A percentile compares a stretch with the other conserved stretches of the same genome.
phyloP scores from a whole-genome alignment of 2,329 filamentous ascomycete species.

The Ceratocystiopsis minuta region DNA sequence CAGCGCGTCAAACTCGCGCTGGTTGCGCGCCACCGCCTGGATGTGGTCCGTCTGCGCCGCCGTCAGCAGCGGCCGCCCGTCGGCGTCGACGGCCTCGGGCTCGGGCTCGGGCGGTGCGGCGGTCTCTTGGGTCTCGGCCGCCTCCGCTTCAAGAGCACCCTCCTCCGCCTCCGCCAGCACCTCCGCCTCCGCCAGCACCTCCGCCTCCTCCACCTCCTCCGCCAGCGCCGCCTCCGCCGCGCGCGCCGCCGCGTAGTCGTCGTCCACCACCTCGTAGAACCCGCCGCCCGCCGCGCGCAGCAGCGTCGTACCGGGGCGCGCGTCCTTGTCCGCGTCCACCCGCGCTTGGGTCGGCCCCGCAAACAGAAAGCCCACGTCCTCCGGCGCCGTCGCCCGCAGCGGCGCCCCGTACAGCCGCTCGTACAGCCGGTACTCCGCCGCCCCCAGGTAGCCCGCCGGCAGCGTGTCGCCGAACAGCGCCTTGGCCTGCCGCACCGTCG shows the following conservation, averaged over 20 bases:
- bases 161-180: conserved; percentile 23
- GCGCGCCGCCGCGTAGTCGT: conserved; percentile 11
- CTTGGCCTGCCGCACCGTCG: conserved; percentile 50
- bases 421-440: conserved; percentile 58
- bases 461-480: conserved; percentile 61
- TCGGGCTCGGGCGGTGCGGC: too few relatives aligned
- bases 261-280: conserved; percentile 42
- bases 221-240: not conserved
- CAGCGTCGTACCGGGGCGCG: conserved; percentile 14
- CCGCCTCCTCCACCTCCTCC: too few relatives aligned
- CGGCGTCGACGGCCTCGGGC: not conserved
- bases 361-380: conserved; percentile 32
- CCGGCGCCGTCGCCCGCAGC: conserved; percentile 38
- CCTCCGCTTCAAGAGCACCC: too few relatives aligned
- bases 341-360: too few relatives aligned
- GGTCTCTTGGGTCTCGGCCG: not conserved
- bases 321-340: too few relatives aligned
- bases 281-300: conserved; percentile 38
- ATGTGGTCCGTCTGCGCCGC: conserved; percentile 24
- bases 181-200: conserved; percentile 13
- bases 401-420: conserved; percentile 67
- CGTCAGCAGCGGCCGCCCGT: conserved; percentile 12
- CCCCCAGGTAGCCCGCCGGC: conserved; percentile 50
- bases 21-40: conserved; percentile 31
- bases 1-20: conserved; percentile 36